phyloP scores from a whole-genome alignment of 495 filamentous ascomycete species.

The Podospora pseudocomata region DNA sequence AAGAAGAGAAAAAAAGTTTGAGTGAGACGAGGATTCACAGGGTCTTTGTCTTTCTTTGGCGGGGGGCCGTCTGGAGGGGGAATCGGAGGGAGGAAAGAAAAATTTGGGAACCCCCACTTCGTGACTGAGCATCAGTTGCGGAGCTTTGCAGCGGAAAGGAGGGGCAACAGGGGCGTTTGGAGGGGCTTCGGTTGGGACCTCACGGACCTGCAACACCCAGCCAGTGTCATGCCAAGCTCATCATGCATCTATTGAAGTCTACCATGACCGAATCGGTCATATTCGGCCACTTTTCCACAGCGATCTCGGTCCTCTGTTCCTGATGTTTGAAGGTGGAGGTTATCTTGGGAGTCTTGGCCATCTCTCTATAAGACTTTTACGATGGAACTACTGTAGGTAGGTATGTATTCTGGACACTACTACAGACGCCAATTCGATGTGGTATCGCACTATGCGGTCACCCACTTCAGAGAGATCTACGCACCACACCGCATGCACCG shows the following conservation, averaged over 20 bases:
- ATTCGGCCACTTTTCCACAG: not conserved
- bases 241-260: conserved; percentile 12
- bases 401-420: not conserved
- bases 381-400: not conserved
- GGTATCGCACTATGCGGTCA: not conserved
- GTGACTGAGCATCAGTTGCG: conserved; percentile 13
- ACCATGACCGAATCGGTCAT: not conserved
- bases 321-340: not conserved
- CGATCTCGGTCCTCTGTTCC: conserved; percentile 13
- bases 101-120: conserved; percentile 25
- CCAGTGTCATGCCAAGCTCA: conserved; percentile 15
- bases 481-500: too few species aligned
- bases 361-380: not conserved
- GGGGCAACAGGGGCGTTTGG: conserved; percentile 3
- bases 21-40: conserved; percentile 12
- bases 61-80: conserved; percentile 8
- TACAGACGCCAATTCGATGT: not conserved
- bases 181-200: not conserved
- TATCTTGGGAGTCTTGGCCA: not conserved
- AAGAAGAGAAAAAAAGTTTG: conserved; percentile 10
- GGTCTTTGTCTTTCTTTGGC: conserved; percentile 1
- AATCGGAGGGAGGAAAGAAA: conserved; percentile 17
- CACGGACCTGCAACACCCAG: not conserved
- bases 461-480: too few species aligned
- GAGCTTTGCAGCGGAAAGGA: conserved; percentile 7